These are phyloP conservation scores for Hypsizygus ulmarius DNA, from an alignment of 1,284 basidiomycete species.

Conservation along the genomic window DNA sequence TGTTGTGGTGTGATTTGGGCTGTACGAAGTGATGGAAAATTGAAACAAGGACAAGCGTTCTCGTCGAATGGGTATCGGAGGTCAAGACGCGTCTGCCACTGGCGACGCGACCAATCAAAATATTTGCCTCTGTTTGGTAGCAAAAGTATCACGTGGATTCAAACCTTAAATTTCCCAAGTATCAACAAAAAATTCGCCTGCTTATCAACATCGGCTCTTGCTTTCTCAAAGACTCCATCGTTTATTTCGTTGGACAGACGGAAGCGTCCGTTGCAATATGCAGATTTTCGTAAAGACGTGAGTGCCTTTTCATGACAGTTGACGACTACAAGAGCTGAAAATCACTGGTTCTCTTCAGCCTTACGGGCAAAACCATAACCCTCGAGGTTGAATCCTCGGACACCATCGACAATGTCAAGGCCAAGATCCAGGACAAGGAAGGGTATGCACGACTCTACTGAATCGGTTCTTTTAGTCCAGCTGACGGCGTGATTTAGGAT, in stretches of 20 bases:
- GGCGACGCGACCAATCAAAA: slow-evolving; percentile 7
- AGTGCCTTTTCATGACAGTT: slow-evolving; percentile 27
- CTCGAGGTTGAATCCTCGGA: slow-evolving; percentile 96
- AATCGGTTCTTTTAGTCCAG: slow-evolving; percentile 5
- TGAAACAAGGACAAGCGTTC: background rate
- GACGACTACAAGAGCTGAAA: background rate
- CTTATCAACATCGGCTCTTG: slow-evolving; percentile 42
- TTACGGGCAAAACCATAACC: slow-evolving; percentile 99
- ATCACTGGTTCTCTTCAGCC: slow-evolving; percentile 47
- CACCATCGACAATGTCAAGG: slow-evolving; percentile 98
- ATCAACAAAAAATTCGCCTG: slow-evolving; percentile 18
- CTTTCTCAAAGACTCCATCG: slow-evolving; percentile 88
- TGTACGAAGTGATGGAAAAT: background rate
- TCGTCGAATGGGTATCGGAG: slow-evolving; percentile 6
- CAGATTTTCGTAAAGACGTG: slow-evolving; percentile 96
- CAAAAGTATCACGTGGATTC: slow-evolving; percentile 6
- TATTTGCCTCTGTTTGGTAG: slow-evolving; percentile 11
- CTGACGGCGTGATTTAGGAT: slow-evolving; percentile 49
- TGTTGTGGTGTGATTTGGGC: background rate
- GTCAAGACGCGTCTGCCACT: background rate
- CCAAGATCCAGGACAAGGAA: slow-evolving; percentile 96
- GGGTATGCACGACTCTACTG: slow-evolving; percentile 52
- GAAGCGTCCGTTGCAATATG: slow-evolving; percentile 68
- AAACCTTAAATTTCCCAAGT: slow-evolving; percentile 18
- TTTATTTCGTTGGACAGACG: slow-evolving; percentile 82